Evolutionary conservation across 345 rosid species (phyloP).

Genomic region (Eucalyptus regnans): DNA sequence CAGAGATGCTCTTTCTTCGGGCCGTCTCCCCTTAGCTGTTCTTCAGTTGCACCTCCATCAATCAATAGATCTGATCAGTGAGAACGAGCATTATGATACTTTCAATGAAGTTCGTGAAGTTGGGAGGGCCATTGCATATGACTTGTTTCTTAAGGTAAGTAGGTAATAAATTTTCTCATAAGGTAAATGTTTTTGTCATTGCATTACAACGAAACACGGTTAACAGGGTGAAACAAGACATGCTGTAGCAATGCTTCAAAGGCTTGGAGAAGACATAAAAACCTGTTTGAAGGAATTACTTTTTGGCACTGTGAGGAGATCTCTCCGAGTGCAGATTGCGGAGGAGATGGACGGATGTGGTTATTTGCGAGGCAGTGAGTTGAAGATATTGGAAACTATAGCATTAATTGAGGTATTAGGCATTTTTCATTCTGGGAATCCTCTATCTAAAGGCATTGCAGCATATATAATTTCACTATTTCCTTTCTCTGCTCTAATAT

Average conservation of each 20-base stretch:
- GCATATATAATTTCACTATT: not conserved
- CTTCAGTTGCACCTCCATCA: conserved; percentile 93
- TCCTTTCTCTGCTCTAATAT: not conserved
- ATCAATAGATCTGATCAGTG: conserved; percentile 38
- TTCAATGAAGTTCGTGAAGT: conserved; percentile 85
- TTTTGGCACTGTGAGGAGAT: conserved; percentile 83
- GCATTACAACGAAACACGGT: conserved; percentile 1
- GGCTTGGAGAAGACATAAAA: conserved; percentile 91
- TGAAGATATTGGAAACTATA: conserved; percentile 65
- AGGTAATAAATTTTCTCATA: conserved; percentile 5
- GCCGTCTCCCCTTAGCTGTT: conserved; percentile 96
- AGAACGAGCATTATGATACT: conserved; percentile 56
- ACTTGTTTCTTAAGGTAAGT: conserved; percentile 80
- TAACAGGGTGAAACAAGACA: conserved; percentile 82
- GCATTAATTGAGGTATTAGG: conserved; percentile 73
- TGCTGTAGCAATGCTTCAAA: conserved; percentile 81
- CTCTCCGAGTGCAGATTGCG: conserved; percentile 59
- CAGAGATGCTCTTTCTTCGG: conserved; percentile 85
- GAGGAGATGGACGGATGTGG: conserved; percentile 75
- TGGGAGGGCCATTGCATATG: conserved; percentile 94
- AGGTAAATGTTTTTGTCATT: conserved; percentile 1
- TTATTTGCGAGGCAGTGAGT: conserved; percentile 65
- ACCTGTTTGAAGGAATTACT: conserved; percentile 77
- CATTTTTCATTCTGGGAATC: not conserved
- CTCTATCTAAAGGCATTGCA: not conserved